Evolutionary conservation across 306 rosid species (phyloP).

Genomic region (Phaseolus lunatus): DNA sequence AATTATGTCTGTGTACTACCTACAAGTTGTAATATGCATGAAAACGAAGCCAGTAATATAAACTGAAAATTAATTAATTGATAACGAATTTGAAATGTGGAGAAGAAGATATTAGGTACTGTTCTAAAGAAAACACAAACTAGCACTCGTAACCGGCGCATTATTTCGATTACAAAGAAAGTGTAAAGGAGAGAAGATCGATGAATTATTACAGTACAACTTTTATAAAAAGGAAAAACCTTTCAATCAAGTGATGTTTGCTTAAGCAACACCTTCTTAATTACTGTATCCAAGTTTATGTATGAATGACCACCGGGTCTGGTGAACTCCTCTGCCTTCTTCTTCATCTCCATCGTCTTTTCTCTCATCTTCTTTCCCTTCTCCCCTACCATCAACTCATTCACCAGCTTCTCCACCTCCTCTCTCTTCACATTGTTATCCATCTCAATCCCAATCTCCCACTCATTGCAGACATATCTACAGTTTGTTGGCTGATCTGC

Average conservation of each 20-base stretch:
- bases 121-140: background rate
- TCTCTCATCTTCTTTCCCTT: slow-evolving; percentile 43
- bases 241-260: background rate
- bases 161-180: background rate
- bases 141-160: background rate
- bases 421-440: slow-evolving; percentile 38
- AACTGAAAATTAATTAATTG: too few relatives aligned
- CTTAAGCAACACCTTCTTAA: slow-evolving; percentile 22
- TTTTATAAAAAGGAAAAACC: background rate
- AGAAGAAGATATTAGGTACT: too few relatives aligned
- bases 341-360: slow-evolving; percentile 36
- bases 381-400: slow-evolving; percentile 46
- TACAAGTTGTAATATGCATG: too few relatives aligned
- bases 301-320: slow-evolving; percentile 14
- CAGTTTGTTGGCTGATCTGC: slow-evolving; percentile 42
- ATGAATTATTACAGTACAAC: background rate
- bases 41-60: too few relatives aligned
- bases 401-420: slow-evolving; percentile 40
- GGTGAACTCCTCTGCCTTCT: slow-evolving; percentile 33
- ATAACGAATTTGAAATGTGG: too few relatives aligned
- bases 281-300: slow-evolving; percentile 37
- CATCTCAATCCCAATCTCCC: slow-evolving; percentile 43
- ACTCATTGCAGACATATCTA: slow-evolving; percentile 23
- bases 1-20: too few relatives aligned
- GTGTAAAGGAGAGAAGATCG: background rate